Evolutionary conservation across 345 rosid species (phyloP).

Genomic region (Gossypium rotundifolium): DNA sequence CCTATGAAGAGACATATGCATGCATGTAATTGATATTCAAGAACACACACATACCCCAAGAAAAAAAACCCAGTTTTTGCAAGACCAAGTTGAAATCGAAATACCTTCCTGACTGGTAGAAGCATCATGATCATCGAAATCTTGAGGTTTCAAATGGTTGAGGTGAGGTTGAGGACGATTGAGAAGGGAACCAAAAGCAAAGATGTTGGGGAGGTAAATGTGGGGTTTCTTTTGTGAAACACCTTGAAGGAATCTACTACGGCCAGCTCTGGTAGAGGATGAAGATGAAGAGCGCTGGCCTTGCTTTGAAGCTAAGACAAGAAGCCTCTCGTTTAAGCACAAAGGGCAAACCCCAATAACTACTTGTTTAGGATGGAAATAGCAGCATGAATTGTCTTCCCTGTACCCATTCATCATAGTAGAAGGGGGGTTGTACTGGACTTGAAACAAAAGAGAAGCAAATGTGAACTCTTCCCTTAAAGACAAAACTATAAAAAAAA

Average conservation of each 20-base stretch:
- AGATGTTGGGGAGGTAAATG: conserved; percentile 59
- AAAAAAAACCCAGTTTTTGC: not conserved
- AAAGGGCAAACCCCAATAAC: conserved; percentile 70
- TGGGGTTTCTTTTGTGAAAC: conserved; percentile 28
- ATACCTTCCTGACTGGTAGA: conserved; percentile 83
- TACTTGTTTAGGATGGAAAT: conserved; percentile 65
- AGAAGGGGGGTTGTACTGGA: not conserved
- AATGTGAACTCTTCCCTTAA: not conserved
- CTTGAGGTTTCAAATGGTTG: conserved; percentile 49
- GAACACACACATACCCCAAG: not conserved
- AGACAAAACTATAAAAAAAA: not conserved
- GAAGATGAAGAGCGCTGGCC: conserved; percentile 35
- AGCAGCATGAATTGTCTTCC: conserved; percentile 57
- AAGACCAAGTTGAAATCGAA: not conserved
- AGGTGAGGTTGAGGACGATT: conserved; percentile 66
- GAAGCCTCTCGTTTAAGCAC: conserved; percentile 83
- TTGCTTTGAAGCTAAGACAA: conserved; percentile 69
- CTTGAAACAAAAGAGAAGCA: not conserved
- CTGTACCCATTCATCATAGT: conserved; percentile 49
- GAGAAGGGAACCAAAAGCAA: conserved; percentile 65
- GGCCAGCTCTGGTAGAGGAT: conserved; percentile 15
- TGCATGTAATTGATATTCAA: conserved; percentile 7
- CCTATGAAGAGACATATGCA: conserved; percentile 1
- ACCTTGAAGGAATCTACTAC: conserved; percentile 8
- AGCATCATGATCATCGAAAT: conserved; percentile 35